A percentile compares a stretch with the other conserved stretches of the same genome.
Conservation (phyloP, 495 filamentous ascomycete species). For the Bathelium albidoporum region DNA sequence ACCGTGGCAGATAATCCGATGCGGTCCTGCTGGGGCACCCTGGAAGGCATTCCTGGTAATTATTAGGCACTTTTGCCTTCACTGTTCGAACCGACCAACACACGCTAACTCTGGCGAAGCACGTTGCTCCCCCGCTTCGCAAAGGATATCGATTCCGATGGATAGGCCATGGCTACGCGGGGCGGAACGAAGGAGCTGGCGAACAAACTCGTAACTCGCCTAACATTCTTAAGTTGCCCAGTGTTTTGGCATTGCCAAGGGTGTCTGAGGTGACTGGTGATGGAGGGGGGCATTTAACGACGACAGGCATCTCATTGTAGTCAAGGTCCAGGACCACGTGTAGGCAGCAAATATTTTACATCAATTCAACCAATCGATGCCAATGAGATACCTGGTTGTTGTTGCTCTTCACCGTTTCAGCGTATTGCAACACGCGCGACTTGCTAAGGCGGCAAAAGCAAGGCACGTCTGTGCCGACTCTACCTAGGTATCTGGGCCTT, state of each 20-base stretch:
- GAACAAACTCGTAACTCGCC: not conserved
- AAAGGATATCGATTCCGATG: not conserved
- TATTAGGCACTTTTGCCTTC: not conserved
- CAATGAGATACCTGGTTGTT: not conserved
- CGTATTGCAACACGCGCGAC: not conserved
- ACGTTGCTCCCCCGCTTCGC: not conserved
- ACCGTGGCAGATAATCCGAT: not conserved
- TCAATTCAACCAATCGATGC: not conserved
- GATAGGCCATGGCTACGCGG: not conserved
- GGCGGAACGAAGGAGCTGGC: not conserved
- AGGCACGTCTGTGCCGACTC: not conserved
- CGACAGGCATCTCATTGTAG: not conserved
- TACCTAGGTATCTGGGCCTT: not conserved
- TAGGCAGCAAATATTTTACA: not conserved
- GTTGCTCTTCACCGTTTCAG: not conserved
- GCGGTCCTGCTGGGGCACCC: not conserved
- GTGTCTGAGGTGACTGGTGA: not conserved
- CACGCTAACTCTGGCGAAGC: not conserved
- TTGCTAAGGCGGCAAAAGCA: not conserved
- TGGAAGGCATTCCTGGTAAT: not conserved
- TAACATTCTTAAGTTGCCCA: not conserved
- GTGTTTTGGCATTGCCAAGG: not conserved
- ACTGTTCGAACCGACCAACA: not conserved
- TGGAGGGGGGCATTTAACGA: not conserved
- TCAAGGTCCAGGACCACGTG: not conserved